These are phyloP conservation scores for Medicago lupulina DNA, from an alignment of 306 rosid species.

Conservation along the genomic window DNA sequence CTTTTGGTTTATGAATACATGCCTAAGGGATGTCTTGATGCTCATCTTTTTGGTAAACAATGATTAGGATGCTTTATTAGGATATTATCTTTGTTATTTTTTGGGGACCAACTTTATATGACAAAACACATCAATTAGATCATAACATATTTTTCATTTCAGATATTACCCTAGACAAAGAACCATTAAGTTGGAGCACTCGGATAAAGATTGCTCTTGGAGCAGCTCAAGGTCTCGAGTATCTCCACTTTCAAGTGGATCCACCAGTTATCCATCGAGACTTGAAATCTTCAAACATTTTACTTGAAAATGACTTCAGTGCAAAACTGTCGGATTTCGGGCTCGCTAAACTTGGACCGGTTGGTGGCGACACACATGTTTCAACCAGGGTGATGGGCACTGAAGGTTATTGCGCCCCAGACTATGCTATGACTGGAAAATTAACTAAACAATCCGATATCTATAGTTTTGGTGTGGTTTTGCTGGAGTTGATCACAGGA, in stretches of 20 bases:
- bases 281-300: constrained; percentile 91
- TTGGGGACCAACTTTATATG: constrained; percentile 2
- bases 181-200: constrained; percentile 72
- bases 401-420: constrained; percentile 95
- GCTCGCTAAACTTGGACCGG: constrained; percentile 95
- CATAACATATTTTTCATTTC: constrained; percentile 41
- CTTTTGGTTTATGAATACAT: constrained; percentile 87
- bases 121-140: constrained; percentile 18
- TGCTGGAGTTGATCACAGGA: constrained; percentile 93
- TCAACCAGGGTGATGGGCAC: constrained; percentile 99
- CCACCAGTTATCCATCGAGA: constrained; percentile 96
- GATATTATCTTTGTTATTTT: not conserved
- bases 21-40: constrained; percentile 84
- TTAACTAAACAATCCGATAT: constrained; percentile 95
- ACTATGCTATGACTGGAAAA: constrained; percentile 95
- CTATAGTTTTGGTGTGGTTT: constrained; percentile 94
- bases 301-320: constrained; percentile 75
- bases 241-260: constrained; percentile 90
- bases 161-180: constrained; percentile 61
- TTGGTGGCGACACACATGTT: constrained; percentile 94
- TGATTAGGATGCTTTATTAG: constrained; percentile 26
- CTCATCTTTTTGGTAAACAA: constrained; percentile 76
- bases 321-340: constrained; percentile 97
- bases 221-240: constrained; percentile 90
- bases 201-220: constrained; percentile 91